Evolutionary conservation across 768 basidiomycete species (phyloP).

Genomic region (Candolleomyces efflorescens): DNA sequence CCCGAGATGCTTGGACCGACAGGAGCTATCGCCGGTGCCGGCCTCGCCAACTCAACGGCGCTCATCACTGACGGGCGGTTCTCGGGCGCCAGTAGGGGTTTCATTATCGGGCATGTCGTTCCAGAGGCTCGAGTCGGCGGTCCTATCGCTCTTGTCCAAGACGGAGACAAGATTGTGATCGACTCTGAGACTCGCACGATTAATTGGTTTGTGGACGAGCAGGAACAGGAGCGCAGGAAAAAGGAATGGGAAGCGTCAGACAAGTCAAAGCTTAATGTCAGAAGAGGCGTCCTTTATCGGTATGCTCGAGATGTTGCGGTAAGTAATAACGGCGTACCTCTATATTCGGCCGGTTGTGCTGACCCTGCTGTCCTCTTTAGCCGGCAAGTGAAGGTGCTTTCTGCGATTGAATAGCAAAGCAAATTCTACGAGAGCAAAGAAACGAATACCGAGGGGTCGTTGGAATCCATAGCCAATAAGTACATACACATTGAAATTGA

Average conservation of each 20-base stretch:
- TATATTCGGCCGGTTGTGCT: not conserved
- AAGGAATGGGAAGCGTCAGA: constrained; percentile 68
- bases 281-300: constrained; percentile 69
- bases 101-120: constrained; percentile 54
- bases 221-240: constrained; percentile 55
- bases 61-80: constrained; percentile 89
- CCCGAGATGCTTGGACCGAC: constrained; percentile 82
- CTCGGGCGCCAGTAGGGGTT: constrained; percentile 68
- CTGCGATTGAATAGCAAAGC: constrained; percentile 58
- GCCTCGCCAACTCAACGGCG: constrained; percentile 71
- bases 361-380: constrained; percentile 30
- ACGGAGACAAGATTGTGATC: constrained; percentile 77
- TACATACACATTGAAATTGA: not conserved
- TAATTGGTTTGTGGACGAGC: constrained; percentile 69
- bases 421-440: not conserved
- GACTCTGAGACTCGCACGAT: constrained; percentile 64
- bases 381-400: constrained; percentile 81
- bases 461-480: too few relatives aligned
- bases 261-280: constrained; percentile 60
- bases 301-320: constrained; percentile 88
- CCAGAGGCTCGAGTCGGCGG: constrained; percentile 73
- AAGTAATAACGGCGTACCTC: constrained; percentile 28
- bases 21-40: constrained; percentile 80
- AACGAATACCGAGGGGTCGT: too few relatives aligned
- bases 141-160: constrained; percentile 82